These are phyloP conservation scores for Aspergillus bridgeri DNA, from an alignment of 495 filamentous ascomycete species.

Conservation along the genomic window DNA sequence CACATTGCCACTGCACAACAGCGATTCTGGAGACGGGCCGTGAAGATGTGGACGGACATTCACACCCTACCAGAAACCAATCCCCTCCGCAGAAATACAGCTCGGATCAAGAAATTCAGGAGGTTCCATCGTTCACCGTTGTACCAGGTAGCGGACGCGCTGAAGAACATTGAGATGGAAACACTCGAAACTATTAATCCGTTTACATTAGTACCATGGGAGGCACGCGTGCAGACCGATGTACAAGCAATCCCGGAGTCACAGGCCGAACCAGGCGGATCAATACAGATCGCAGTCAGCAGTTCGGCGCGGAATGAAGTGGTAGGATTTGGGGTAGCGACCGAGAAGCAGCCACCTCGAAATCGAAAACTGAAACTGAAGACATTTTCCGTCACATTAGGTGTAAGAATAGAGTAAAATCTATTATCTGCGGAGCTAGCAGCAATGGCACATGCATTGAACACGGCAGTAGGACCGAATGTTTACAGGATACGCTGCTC, in stretches of 20 bases:
- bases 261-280: conserved; percentile 8
- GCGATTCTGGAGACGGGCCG: conserved; percentile 22
- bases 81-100: conserved; percentile 18
- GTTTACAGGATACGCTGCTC: conserved; percentile 13
- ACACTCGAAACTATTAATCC: no score
- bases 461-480: conserved; percentile 10
- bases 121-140: conserved; percentile 10
- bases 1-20: conserved; percentile 20
- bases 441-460: conserved; percentile 19
- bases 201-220: no score
- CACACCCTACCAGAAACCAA: conserved; percentile 23
- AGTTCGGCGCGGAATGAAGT: no score
- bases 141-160: conserved; percentile 8
- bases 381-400: no score
- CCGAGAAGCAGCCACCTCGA: no score
- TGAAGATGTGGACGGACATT: conserved; percentile 25
- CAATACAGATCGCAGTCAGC: no score
- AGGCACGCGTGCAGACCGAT: conserved; percentile 10
- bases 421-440: conserved; percentile 18
- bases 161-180: conserved; percentile 14
- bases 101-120: conserved; percentile 12
- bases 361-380: no score
- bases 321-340: no score
- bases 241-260: conserved; percentile 2
- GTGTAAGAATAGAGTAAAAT: conserved; percentile 6